phyloP scores from a whole-genome alignment of 2,329 filamentous ascomycete genomes.

The Penicillium nordicum region DNA sequence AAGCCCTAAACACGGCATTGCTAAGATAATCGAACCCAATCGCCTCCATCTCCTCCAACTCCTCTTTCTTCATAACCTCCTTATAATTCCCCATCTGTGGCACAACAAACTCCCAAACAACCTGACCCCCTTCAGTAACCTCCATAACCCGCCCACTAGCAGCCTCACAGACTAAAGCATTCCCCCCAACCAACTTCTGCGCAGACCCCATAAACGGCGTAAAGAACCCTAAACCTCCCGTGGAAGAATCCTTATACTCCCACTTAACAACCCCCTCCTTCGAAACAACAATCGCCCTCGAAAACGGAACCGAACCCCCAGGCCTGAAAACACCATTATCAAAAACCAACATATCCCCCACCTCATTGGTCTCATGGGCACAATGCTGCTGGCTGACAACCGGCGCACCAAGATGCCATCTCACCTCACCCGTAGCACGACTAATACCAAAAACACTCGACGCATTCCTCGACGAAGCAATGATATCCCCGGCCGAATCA shows the following conservation, averaged over 20 bases:
- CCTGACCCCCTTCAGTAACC: conserved; percentile 40
- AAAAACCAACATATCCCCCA: conserved; percentile 46
- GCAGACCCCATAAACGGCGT: conserved; percentile 50
- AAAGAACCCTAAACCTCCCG: conserved; percentile 41
- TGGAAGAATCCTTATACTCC: conserved; percentile 42
- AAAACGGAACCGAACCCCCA: conserved; percentile 42
- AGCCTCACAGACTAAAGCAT: conserved; percentile 45
- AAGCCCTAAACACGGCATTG: conserved; percentile 47
- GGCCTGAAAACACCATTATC: conserved; percentile 47
- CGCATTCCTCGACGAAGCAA: too few species aligned
- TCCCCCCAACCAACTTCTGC: conserved; percentile 42
- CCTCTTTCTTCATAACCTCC: conserved; percentile 20
- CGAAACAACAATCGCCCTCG: conserved; percentile 43
- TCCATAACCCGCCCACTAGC: conserved; percentile 40
- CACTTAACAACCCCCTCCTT: conserved; percentile 42
- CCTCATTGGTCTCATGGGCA: conserved; percentile 39
- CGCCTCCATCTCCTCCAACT: conserved; percentile 34
- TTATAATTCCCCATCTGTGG: conserved; percentile 42
- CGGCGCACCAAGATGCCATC: too few species aligned
- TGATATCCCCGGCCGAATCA: too few species aligned
- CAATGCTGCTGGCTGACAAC: conserved; percentile 47
- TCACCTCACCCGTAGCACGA: too few species aligned
- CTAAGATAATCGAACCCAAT: conserved; percentile 40
- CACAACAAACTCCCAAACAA: conserved; percentile 47
- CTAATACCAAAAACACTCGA: too few species aligned